Percentiles rank a stretch among this genome's conserved stretches.
Conservation (phyloP, 495 filamentous ascomycete genomes). For the Penicillium manginii region DNA sequence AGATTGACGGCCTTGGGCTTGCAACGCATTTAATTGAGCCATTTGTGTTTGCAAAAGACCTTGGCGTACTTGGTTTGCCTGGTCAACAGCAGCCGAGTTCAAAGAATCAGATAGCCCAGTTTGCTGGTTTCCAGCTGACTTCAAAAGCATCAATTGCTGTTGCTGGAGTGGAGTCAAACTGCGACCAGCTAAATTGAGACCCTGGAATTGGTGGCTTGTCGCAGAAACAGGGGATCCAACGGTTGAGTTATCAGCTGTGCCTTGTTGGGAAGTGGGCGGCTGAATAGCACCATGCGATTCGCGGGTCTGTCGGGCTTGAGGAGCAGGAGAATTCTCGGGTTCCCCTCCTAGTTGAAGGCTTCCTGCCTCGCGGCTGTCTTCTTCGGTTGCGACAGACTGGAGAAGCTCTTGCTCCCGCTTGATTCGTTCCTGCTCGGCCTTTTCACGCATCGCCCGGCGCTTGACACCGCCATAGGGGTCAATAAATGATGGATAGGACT, state of each 20-base stretch:
- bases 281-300: slow-evolving; percentile 65
- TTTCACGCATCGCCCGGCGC: slow-evolving; percentile 71
- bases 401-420: slow-evolving; percentile 64
- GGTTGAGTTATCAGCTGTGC: slow-evolving; percentile 49
- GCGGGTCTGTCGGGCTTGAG: slow-evolving; percentile 52
- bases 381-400: slow-evolving; percentile 52
- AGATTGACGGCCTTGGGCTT: slow-evolving; percentile 81
- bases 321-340: slow-evolving; percentile 68
- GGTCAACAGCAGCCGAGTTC: slow-evolving; percentile 39
- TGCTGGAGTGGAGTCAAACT: slow-evolving; percentile 82
- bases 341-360: slow-evolving; percentile 90
- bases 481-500: slow-evolving; percentile 76
- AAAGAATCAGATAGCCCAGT: slow-evolving; percentile 59
- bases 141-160: slow-evolving; percentile 69
- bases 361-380: slow-evolving; percentile 71
- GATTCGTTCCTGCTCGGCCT: slow-evolving; percentile 62
- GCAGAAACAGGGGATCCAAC: slow-evolving; percentile 52
- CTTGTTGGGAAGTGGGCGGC: slow-evolving; percentile 69
- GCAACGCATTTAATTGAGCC: slow-evolving; percentile 55
- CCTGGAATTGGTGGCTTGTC: slow-evolving; percentile 56
- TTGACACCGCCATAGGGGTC: slow-evolving; percentile 77
- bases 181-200: slow-evolving; percentile 63
- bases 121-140: slow-evolving; percentile 59
- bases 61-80: slow-evolving; percentile 46
- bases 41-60: slow-evolving; percentile 63